phyloP scores from a whole-genome alignment of 2,329 filamentous ascomycete genomes.

The Venturia effusa region DNA sequence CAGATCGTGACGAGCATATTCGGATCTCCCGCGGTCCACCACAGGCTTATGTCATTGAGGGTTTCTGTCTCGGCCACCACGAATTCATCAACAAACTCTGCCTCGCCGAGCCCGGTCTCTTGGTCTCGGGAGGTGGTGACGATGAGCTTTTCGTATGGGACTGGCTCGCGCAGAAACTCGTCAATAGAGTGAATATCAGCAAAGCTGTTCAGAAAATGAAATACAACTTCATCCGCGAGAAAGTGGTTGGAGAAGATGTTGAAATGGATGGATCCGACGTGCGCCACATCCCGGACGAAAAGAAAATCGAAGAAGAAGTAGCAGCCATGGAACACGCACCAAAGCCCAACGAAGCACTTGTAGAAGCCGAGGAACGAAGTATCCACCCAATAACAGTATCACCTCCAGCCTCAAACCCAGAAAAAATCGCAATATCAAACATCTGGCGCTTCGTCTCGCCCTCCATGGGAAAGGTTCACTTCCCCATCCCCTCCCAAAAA shows the following conservation, averaged over 20 bases:
- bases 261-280: slow-evolving; percentile 2
- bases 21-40: slow-evolving; percentile 71
- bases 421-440: slow-evolving; percentile 9
- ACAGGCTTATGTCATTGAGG: slow-evolving; percentile 80
- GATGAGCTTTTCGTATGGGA: slow-evolving; percentile 70
- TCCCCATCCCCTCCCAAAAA: too few species aligned
- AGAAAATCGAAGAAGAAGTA: slow-evolving; percentile 2
- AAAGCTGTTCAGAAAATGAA: slow-evolving; percentile 13
- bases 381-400: neutral
- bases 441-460: slow-evolving; percentile 7
- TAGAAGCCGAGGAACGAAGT: neutral
- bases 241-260: neutral
- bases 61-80: slow-evolving; percentile 78
- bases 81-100: slow-evolving; percentile 74
- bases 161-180: slow-evolving; percentile 51
- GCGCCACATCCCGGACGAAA: neutral
- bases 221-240: slow-evolving; percentile 2
- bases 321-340: neutral
- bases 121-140: slow-evolving; percentile 85
- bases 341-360: neutral
- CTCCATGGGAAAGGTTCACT: slow-evolving; percentile 4
- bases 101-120: slow-evolving; percentile 49
- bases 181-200: slow-evolving; percentile 34
- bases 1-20: slow-evolving; percentile 73
- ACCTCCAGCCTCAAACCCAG: neutral